These are phyloP conservation scores for Geotrichum ghanense DNA, from an alignment of 805 yeast species.

Conservation along the genomic window DNA sequence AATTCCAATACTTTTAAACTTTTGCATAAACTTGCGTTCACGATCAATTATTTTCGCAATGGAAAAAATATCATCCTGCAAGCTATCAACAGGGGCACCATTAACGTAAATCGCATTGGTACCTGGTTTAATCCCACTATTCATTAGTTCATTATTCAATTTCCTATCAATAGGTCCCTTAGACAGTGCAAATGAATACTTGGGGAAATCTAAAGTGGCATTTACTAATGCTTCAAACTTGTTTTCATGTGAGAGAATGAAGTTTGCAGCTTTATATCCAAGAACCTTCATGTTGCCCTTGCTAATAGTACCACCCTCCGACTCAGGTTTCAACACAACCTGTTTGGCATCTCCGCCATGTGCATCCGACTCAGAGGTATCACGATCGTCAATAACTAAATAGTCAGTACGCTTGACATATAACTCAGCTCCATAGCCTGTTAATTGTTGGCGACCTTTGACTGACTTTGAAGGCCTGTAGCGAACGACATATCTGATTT, in stretches of 20 bases:
- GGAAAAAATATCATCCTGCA: conserved; percentile 25
- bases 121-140: conserved; percentile 15
- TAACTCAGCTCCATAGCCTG: conserved; percentile 59
- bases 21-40: conserved; percentile 25
- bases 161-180: conserved; percentile 11
- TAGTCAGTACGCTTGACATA: conserved; percentile 58
- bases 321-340: conserved; percentile 12
- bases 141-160: conserved; percentile 18
- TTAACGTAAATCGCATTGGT: conserved; percentile 42
- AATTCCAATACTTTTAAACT: conserved; percentile 5
- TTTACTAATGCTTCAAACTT: conserved; percentile 30
- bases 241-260: conserved; percentile 24
- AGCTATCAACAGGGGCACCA: conserved; percentile 46
- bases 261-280: conserved; percentile 23
- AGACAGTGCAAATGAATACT: conserved; percentile 33
- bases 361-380: conserved; percentile 13
- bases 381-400: conserved; percentile 52
- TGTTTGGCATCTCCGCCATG: neutral
- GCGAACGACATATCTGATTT: conserved; percentile 66
- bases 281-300: conserved; percentile 19
- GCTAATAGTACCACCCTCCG: conserved; percentile 15
- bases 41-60: conserved; percentile 28
- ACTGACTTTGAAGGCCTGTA: conserved; percentile 36
- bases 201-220: conserved; percentile 44
- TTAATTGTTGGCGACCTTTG: conserved; percentile 10